Percentiles rank a stretch among this genome's conserved stretches.
Evolutionary conservation across 176 grass and related monocot genomes (phyloP).

Genomic region (Carex myosuroides): DNA sequence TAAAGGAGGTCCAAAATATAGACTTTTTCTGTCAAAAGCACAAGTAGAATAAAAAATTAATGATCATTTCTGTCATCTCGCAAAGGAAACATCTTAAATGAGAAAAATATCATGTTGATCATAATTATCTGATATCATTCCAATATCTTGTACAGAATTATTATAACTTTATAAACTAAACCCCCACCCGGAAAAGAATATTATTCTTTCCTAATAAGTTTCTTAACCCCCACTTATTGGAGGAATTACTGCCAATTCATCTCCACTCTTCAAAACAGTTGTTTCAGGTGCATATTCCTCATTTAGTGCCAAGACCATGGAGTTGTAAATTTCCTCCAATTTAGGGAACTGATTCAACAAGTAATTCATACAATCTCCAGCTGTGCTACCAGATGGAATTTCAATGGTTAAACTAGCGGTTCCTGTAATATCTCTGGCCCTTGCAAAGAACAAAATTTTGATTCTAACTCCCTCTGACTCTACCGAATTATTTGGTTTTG

Average conservation of each 20-base stretch:
- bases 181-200: conserved; percentile 1
- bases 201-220: background rate
- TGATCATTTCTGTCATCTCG: background rate
- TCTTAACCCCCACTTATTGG: conserved; percentile 82
- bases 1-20: no score
- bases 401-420: conserved; percentile 34
- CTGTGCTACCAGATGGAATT: conserved; percentile 49
- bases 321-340: conserved; percentile 70
- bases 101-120: background rate
- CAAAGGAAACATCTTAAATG: background rate
- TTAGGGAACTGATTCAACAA: conserved; percentile 54
- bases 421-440: conserved; percentile 71
- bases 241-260: conserved; percentile 87
- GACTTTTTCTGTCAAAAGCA: background rate
- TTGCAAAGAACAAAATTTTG: conserved; percentile 83
- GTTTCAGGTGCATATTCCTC: conserved; percentile 74
- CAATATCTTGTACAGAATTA: background rate
- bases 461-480: conserved; percentile 19
- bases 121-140: background rate
- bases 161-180: background rate
- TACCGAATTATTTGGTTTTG: background rate
- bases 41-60: background rate
- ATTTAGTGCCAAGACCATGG: conserved; percentile 75
- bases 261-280: conserved; percentile 39
- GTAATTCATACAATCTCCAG: conserved; percentile 49